Conservation (phyloP, 257 asterid species). For the Rubia yunnanensis region DNA sequence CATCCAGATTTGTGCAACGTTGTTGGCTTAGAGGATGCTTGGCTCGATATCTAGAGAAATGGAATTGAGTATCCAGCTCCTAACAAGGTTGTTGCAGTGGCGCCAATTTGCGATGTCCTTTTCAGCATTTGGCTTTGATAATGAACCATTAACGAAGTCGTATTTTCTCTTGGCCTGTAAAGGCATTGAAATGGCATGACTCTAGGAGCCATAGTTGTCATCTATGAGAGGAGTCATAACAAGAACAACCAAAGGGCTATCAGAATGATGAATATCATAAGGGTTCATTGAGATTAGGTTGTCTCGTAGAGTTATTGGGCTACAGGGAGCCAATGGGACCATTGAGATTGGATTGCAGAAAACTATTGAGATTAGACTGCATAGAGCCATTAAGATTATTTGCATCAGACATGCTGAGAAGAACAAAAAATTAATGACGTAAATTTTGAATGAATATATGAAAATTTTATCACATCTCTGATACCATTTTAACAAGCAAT, state of each 20-base stretch:
- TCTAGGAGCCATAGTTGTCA: not conserved
- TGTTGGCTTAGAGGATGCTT: slow-evolving; percentile 8
- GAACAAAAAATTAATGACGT: too few species aligned
- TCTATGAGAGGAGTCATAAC: not conserved
- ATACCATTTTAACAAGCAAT: too few species aligned
- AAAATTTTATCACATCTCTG: too few species aligned
- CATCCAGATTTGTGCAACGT: slow-evolving; percentile 4
- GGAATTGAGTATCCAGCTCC: slow-evolving; percentile 9
- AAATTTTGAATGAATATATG: too few species aligned
- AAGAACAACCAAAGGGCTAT: not conserved
- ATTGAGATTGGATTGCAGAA: too few species aligned
- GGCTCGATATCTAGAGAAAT: slow-evolving; percentile 2
- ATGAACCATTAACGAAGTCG: slow-evolving; percentile 4
- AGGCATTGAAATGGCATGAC: not conserved
- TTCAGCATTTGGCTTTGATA: not conserved
- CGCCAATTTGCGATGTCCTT: not conserved
- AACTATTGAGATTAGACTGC: too few species aligned
- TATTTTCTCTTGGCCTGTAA: not conserved
- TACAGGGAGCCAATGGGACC: too few species aligned
- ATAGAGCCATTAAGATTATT: too few species aligned
- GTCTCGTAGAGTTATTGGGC: too few species aligned
- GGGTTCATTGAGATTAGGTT: too few species aligned
- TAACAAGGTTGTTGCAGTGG: slow-evolving; percentile 9
- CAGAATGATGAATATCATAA: slow-evolving; percentile 4
- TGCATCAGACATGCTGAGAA: too few species aligned